Conservation (phyloP, 2,329 filamentous ascomycete genomes). For the Ramichloridium luteum region DNA sequence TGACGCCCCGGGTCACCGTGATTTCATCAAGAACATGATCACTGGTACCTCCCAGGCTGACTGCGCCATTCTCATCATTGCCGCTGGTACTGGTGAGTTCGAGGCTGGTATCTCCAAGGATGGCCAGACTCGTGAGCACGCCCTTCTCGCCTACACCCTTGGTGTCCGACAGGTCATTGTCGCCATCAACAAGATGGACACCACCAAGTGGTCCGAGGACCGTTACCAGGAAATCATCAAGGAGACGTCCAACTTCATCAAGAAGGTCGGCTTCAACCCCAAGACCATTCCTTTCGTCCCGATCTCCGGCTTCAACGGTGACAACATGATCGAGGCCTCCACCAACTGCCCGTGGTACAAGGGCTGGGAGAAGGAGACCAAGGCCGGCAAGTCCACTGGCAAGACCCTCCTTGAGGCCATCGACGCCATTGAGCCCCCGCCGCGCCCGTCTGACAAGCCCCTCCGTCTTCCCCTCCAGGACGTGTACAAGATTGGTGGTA, state of each 20-base stretch:
- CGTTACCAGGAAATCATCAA: slow-evolving; percentile 99
- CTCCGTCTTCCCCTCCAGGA: slow-evolving; percentile 99
- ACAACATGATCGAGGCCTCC: slow-evolving; percentile 95
- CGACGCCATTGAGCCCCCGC: slow-evolving; percentile 83
- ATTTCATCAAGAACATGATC: slow-evolving; percentile 99
- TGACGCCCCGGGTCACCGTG: slow-evolving; percentile 98
- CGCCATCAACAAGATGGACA: slow-evolving; percentile 99
- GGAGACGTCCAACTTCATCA: slow-evolving; percentile 99
- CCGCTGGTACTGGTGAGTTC: slow-evolving; percentile 99
- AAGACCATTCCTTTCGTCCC: slow-evolving; percentile 97
- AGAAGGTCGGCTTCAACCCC: slow-evolving; percentile 99
- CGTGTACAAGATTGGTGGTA: slow-evolving; percentile 99
- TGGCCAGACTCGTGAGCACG: slow-evolving; percentile 99
- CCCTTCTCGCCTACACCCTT: slow-evolving; percentile 98
- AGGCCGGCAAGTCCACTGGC: slow-evolving; percentile 73
- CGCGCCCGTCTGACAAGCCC: slow-evolving; percentile 95
- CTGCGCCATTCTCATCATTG: slow-evolving; percentile 99
- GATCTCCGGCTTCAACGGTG: slow-evolving; percentile 99
- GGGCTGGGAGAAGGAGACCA: slow-evolving; percentile 99
- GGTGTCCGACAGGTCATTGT: slow-evolving; percentile 99
- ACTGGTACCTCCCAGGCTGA: slow-evolving; percentile 99
- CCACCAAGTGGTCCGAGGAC: slow-evolving; percentile 91
- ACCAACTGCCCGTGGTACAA: slow-evolving; percentile 99
- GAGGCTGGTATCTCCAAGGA: slow-evolving; percentile 99
- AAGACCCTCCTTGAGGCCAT: slow-evolving; percentile 99